A percentile compares a stretch with the other conserved stretches of the same genome.
These are phyloP conservation scores for Atkinsonella hypoxylon DNA, from an alignment of 2,329 filamentous ascomycete species.

Conservation along the genomic window DNA sequence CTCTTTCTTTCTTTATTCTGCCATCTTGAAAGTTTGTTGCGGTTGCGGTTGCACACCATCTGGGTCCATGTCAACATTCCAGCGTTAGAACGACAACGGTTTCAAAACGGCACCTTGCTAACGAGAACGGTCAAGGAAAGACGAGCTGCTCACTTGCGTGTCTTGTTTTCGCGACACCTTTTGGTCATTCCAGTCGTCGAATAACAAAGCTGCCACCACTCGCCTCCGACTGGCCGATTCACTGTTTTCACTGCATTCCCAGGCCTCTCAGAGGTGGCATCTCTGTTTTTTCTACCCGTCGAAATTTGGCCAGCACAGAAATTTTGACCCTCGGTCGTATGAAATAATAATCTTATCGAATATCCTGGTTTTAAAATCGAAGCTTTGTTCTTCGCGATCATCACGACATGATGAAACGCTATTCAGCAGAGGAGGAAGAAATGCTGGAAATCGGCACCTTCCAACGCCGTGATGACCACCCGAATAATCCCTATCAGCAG, in stretches of 20 bases:
- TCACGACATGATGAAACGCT: slow-evolving; percentile 16
- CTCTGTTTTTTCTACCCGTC: not conserved
- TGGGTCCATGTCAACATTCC: slow-evolving; percentile 1
- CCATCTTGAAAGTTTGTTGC: not conserved
- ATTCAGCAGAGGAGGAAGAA: slow-evolving; percentile 20
- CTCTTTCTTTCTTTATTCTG: not conserved
- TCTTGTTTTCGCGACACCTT: not conserved
- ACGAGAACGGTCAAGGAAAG: not conserved
- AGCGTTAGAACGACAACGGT: not conserved
- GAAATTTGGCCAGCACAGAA: not conserved
- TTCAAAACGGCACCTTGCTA: not conserved
- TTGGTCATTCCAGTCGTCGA: not conserved
- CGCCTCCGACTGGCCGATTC: not conserved
- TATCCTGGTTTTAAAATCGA: not conserved
- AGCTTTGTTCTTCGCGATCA: not conserved
- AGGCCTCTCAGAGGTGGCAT: not conserved
- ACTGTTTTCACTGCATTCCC: not conserved
- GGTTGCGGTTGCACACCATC: not conserved
- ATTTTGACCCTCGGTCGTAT: not conserved
- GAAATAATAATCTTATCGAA: not conserved
- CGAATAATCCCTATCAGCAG: slow-evolving; percentile 2
- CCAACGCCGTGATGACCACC: slow-evolving; percentile 9
- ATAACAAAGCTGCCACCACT: not conserved
- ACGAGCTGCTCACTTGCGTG: not conserved
- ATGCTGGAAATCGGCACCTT: slow-evolving; percentile 23